Evolutionary conservation across 352 stramenopile species (phyloP).

Genomic region (Phytophthora idaei): DNA sequence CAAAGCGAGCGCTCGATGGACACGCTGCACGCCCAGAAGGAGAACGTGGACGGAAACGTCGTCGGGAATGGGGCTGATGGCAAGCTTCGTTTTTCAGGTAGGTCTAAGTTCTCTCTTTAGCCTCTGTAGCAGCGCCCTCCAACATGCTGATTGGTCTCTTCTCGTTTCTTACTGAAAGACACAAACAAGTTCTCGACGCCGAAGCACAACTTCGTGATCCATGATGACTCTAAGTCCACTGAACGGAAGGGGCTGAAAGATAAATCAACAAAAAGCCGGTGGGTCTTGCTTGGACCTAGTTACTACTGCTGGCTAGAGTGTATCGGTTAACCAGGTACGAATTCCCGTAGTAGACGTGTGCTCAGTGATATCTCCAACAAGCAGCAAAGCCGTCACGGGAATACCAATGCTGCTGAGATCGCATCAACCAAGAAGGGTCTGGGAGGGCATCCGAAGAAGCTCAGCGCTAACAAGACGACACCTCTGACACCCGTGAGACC

Average conservation of each 20-base stretch:
- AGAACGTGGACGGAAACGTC: constrained; percentile 62
- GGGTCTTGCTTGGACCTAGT: not conserved
- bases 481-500: constrained; percentile 24
- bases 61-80: constrained; percentile 9
- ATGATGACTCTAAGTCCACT: constrained; percentile 47
- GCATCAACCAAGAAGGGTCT: constrained; percentile 36
- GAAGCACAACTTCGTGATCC: constrained; percentile 46
- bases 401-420: constrained; percentile 7
- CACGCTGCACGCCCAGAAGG: constrained; percentile 68
- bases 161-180: constrained; percentile 5
- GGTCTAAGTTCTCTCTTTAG: not conserved
- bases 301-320: not conserved
- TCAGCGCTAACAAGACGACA: constrained; percentile 28
- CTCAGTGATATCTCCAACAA: constrained; percentile 84
- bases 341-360: constrained; percentile 48
- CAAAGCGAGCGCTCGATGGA: constrained; percentile 45
- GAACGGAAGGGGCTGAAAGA: constrained; percentile 44
- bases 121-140: not conserved
- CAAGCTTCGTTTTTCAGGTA: constrained; percentile 46
- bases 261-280: constrained; percentile 57
- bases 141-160: constrained; percentile 1
- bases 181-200: constrained; percentile 32
- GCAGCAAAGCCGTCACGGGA: constrained; percentile 42
- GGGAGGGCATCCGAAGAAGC: constrained; percentile 30
- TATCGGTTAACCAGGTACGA: not conserved